phyloP scores from a whole-genome alignment of 495 filamentous ascomycete species.

The Trypethelium eluteriae region DNA sequence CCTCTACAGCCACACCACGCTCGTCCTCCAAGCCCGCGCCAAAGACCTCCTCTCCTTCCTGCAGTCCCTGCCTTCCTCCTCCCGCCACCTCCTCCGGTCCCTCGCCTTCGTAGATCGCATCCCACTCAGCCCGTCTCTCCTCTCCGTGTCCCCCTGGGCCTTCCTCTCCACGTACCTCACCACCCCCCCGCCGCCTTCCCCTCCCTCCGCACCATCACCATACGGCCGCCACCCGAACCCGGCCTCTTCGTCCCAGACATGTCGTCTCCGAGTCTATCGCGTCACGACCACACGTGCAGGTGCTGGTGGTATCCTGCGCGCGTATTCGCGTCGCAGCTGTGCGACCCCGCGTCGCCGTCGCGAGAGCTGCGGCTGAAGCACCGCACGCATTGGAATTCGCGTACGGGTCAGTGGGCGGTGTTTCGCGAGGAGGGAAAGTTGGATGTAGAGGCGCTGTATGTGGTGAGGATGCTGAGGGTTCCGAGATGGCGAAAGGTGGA shows the following conservation, averaged over 20 bases:
- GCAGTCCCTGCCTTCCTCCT: background rate
- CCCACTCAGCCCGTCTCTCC: background rate
- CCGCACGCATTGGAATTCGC: background rate
- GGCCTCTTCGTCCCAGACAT: background rate
- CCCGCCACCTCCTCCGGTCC: background rate
- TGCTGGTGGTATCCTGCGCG: constrained; percentile 3
- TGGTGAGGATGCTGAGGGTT: constrained; percentile 4
- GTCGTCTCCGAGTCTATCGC: background rate
- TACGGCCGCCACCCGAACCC: background rate
- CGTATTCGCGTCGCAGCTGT: background rate
- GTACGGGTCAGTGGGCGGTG: background rate
- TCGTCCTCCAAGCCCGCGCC: background rate
- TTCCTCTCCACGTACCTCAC: background rate
- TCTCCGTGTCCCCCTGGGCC: background rate
- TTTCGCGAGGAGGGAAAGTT: background rate
- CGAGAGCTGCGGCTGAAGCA: background rate
- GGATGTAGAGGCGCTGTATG: background rate
- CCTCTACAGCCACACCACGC: constrained; percentile 4
- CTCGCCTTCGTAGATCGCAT: background rate
- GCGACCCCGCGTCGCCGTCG: background rate
- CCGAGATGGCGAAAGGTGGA: background rate
- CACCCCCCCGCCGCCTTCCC: background rate
- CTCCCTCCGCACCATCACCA: constrained; percentile 2
- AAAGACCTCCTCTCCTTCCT: constrained; percentile 1
- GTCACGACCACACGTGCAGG: background rate